phyloP scores from a whole-genome alignment of 345 rosid genomes.

The Limnanthes douglasii region DNA sequence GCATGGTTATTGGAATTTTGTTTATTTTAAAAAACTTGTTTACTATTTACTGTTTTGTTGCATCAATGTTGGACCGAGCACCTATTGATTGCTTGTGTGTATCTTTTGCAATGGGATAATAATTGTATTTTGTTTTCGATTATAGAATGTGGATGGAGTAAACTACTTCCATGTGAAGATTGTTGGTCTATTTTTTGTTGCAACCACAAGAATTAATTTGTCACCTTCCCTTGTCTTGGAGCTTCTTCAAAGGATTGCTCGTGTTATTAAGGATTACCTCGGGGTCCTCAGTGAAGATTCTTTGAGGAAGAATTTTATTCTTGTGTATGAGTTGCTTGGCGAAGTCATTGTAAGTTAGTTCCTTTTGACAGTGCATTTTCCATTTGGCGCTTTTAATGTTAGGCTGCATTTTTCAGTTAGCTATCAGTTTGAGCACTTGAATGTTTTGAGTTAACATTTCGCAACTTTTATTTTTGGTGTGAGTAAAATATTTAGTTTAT shows the following conservation, averaged over 20 bases:
- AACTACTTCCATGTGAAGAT: slow-evolving; percentile 98
- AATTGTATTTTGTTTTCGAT: slow-evolving; percentile 2
- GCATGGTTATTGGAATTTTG: no score
- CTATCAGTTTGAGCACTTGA: no score
- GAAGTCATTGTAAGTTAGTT: slow-evolving; percentile 96
- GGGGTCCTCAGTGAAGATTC: slow-evolving; percentile 97
- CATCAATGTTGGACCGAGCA: no score
- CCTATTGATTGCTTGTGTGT: background rate
- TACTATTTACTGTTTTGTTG: slow-evolving; percentile 3
- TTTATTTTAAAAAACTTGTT: no score
- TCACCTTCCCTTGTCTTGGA: slow-evolving; percentile 96
- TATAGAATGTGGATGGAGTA: slow-evolving; percentile 83
- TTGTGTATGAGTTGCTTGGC: slow-evolving; percentile 91
- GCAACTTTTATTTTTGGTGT: slow-evolving; percentile 1
- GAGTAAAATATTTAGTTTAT: no score
- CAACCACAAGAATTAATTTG: slow-evolving; percentile 82
- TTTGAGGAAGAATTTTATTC: slow-evolving; percentile 79
- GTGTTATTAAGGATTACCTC: slow-evolving; percentile 93
- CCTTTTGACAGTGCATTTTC: no score
- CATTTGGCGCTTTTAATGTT: no score
- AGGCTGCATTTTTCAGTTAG: no score
- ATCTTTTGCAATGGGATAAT: background rate
- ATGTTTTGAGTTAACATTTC: no score
- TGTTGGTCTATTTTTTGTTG: slow-evolving; percentile 82
- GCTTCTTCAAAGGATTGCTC: slow-evolving; percentile 91